phyloP scores from a whole-genome alignment of 2,329 filamentous ascomycete genomes.

The Myriangium duriaei region DNA sequence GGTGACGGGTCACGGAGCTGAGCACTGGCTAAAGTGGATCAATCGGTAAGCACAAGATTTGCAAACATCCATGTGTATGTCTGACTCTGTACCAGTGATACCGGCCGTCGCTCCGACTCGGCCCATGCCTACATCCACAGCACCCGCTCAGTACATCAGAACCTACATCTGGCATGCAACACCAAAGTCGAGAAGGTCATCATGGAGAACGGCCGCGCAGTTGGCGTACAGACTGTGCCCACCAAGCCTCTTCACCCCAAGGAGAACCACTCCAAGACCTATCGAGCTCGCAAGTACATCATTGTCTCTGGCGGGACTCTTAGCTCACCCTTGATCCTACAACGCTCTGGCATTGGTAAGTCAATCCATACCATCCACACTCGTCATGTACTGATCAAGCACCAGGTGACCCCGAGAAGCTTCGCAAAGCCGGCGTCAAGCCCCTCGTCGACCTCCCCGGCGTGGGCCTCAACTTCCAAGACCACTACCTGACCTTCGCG shows the following conservation, averaged over 20 bases:
- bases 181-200: constrained; percentile 69
- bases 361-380: not conserved
- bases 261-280: constrained; percentile 42
- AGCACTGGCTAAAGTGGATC: constrained; percentile 82
- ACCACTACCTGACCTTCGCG: constrained; percentile 61
- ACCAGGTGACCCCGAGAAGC: constrained; percentile 53
- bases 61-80: not conserved
- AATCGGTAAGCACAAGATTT: constrained; percentile 38
- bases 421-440: constrained; percentile 54
- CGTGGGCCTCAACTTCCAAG: constrained; percentile 65
- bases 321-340: constrained; percentile 61
- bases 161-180: constrained; percentile 60
- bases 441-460: constrained; percentile 59
- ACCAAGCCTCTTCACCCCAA: constrained; percentile 55
- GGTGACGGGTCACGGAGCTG: constrained; percentile 53
- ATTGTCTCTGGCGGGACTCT: constrained; percentile 61
- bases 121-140: constrained; percentile 69
- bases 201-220: constrained; percentile 58
- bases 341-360: constrained; percentile 55
- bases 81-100: constrained; percentile 26
- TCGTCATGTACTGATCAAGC: too few relatives aligned
- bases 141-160: constrained; percentile 56
- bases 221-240: constrained; percentile 56
- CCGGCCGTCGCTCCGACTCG: constrained; percentile 61
- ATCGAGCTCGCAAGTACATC: constrained; percentile 60